These are phyloP conservation scores for Trichosporon sp. DNA, from an alignment of 1,284 basidiomycete species.

Conservation along the genomic window DNA sequence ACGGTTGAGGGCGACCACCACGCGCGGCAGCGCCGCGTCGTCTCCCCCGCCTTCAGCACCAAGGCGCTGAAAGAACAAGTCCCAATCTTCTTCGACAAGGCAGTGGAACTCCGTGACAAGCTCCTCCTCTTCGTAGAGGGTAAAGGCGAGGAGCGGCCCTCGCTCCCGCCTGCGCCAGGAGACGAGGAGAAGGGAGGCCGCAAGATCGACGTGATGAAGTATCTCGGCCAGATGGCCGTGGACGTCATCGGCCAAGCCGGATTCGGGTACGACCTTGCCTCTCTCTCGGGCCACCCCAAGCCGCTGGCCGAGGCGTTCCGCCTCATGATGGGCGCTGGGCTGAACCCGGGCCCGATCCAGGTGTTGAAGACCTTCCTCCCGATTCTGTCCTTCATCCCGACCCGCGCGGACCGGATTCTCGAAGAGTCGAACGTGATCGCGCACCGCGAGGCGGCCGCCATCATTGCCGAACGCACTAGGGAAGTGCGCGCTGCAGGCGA, in stretches of 20 bases:
- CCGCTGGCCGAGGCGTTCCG: slow-evolving; percentile 47
- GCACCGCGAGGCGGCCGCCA: slow-evolving; percentile 41
- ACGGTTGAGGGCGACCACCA: slow-evolving; percentile 59
- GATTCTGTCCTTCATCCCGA: slow-evolving; percentile 57
- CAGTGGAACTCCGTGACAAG: slow-evolving; percentile 60
- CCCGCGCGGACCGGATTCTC: background rate
- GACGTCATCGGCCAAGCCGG: slow-evolving; percentile 71
- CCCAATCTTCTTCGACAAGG: slow-evolving; percentile 67
- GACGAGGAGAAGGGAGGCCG: slow-evolving; percentile 25
- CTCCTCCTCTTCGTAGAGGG: slow-evolving; percentile 68
- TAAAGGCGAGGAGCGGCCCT: slow-evolving; percentile 55
- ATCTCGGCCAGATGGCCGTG: slow-evolving; percentile 65
- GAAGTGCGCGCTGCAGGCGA: slow-evolving; percentile 43
- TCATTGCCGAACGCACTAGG: slow-evolving; percentile 63
- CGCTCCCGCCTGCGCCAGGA: slow-evolving; percentile 27
- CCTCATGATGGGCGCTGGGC: slow-evolving; percentile 17
- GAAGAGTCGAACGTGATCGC: slow-evolving; percentile 15
- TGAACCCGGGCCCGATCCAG: slow-evolving; percentile 59
- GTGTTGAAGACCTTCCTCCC: slow-evolving; percentile 68
- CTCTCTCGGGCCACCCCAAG: slow-evolving; percentile 37
- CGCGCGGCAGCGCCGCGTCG: slow-evolving; percentile 58
- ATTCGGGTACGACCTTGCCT: slow-evolving; percentile 64
- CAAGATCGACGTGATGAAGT: slow-evolving; percentile 62
- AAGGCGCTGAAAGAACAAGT: slow-evolving; percentile 41
- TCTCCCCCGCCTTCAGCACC: slow-evolving; percentile 55